Evolutionary conservation across 805 yeast species (phyloP).

Genomic region (Debaryomyces prosopidis): DNA sequence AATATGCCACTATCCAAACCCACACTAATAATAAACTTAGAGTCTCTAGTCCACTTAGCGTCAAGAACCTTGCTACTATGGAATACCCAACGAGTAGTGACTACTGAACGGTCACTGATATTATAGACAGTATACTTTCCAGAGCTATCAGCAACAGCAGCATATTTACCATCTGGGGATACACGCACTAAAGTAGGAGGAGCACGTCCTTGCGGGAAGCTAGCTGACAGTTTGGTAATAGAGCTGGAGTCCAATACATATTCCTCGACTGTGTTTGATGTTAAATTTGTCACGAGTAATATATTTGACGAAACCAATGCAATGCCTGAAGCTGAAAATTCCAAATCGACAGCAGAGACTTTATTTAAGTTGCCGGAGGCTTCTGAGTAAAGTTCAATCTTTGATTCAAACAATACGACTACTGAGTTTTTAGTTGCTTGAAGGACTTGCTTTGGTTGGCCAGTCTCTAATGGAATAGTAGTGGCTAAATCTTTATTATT

Average conservation of each 20-base stretch:
- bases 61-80: conserved; percentile 81
- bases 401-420: conserved; percentile 31
- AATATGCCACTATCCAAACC: conserved; percentile 82
- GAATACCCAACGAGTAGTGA: conserved; percentile 94
- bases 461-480: conserved; percentile 14
- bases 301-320: conserved; percentile 20
- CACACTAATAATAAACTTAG: conserved; percentile 71
- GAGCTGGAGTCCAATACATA: conserved; percentile 11
- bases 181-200: conserved; percentile 63
- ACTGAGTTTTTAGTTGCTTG: conserved; percentile 26
- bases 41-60: conserved; percentile 77
- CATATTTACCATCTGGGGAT: conserved; percentile 65
- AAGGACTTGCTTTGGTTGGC: conserved; percentile 39
- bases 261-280: conserved; percentile 30
- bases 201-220: conserved; percentile 50
- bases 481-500: conserved; percentile 12
- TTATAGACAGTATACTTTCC: conserved; percentile 85
- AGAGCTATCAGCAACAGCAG: conserved; percentile 83
- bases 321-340: conserved; percentile 23
- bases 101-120: conserved; percentile 50
- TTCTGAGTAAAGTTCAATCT: conserved; percentile 22
- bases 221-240: conserved; percentile 51
- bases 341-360: conserved; percentile 17
- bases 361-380: conserved; percentile 8
- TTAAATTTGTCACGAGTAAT: conserved; percentile 32